Evolutionary conservation across 192 early-diverging fungal species (phyloP).

Genomic region (Rhizophlyctis rosea): DNA sequence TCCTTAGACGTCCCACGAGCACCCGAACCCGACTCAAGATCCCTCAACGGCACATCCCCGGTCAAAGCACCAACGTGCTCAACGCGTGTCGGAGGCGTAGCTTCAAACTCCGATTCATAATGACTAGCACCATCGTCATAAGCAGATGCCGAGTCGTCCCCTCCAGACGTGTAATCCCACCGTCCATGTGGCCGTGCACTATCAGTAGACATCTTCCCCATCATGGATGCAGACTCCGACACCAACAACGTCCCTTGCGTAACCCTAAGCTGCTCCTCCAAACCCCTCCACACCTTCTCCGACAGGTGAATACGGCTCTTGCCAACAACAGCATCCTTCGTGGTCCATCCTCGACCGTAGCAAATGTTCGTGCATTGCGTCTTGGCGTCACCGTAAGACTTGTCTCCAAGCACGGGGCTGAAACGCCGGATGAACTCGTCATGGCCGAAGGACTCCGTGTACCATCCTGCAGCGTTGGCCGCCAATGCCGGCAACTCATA

Average conservation of each 20-base stretch:
- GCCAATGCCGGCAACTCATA: constrained; percentile 69
- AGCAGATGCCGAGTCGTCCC: constrained; percentile 8
- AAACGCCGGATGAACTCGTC: constrained; percentile 80
- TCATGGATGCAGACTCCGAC: not conserved
- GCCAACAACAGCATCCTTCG: constrained; percentile 31
- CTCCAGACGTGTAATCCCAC: not conserved
- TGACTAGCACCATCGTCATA: constrained; percentile 36
- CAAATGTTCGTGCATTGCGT: constrained; percentile 28
- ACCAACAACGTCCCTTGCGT: constrained; percentile 44
- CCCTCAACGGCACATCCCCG: constrained; percentile 23
- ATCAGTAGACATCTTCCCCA: not conserved
- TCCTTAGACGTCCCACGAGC: no score
- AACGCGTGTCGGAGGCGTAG: no score
- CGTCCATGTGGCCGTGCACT: no score
- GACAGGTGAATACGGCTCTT: constrained; percentile 64
- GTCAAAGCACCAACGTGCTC: no score
- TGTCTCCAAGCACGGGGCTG: constrained; percentile 27
- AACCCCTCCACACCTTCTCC: constrained; percentile 74
- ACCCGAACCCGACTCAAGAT: no score
- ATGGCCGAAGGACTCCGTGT: constrained; percentile 70
- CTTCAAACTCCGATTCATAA: constrained; percentile 47
- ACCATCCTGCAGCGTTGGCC: constrained; percentile 62
- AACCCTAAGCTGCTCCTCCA: constrained; percentile 78
- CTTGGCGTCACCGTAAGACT: constrained; percentile 18
- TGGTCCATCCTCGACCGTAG: constrained; percentile 23